Evolutionary conservation across 1,139 yeast genomes (phyloP).

Genomic region (Yamadazyma conglobata): DNA sequence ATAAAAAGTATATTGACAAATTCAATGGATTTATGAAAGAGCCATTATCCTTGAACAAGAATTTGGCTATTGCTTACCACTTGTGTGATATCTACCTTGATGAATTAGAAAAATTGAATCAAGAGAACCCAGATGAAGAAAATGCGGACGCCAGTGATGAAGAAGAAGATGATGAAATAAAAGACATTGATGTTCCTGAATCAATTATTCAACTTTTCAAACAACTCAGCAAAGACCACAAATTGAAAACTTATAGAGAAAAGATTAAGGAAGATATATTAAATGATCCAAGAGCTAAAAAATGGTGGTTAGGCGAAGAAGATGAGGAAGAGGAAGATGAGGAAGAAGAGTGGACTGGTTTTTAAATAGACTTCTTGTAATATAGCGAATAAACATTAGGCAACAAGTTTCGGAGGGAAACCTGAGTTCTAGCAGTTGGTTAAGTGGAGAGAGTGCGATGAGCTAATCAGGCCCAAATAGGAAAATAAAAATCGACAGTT

Average conservation of each 20-base stretch:
- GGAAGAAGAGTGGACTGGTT: constrained; percentile 33
- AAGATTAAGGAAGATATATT: constrained; percentile 66
- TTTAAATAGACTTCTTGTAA: constrained; percentile 12
- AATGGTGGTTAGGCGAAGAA: constrained; percentile 58
- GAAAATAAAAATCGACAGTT: background rate
- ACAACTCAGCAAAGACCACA: constrained; percentile 45
- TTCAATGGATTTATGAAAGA: constrained; percentile 42
- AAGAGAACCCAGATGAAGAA: constrained; percentile 2
- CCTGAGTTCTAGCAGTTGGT: no score
- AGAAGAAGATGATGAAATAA: constrained; percentile 29
- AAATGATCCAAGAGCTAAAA: constrained; percentile 56
- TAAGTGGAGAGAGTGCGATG: constrained; percentile 4
- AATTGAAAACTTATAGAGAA: constrained; percentile 61
- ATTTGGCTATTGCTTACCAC: constrained; percentile 79
- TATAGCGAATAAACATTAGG: no score
- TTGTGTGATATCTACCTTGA: constrained; percentile 80
- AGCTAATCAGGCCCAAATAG: no score
- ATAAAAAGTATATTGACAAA: constrained; percentile 39
- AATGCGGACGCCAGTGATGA: constrained; percentile 31
- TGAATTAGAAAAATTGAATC: constrained; percentile 50
- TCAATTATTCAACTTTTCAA: constrained; percentile 57
- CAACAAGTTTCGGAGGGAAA: no score
- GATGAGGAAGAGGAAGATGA: constrained; percentile 23
- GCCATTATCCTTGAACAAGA: constrained; percentile 57
- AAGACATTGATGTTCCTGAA: constrained; percentile 49